Base-by-base conservation (phyloP, 2,329 filamentous ascomycete genomes). In the Pseudocercospora fijiensis region DNA sequence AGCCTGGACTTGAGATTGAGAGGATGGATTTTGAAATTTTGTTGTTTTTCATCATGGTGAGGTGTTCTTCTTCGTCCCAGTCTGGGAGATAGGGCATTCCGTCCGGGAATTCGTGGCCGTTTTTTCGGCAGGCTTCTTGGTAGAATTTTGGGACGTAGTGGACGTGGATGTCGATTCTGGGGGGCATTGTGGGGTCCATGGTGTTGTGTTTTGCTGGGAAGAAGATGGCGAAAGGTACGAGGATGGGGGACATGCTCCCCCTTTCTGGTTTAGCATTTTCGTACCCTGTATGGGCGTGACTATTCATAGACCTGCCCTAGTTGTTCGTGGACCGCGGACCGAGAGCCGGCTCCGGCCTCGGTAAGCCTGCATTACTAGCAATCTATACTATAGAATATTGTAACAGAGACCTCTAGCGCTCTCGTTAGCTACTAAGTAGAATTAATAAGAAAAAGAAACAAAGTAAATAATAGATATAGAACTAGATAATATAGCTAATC, bases 1-100 rank as follows among this genome's bases (percentile, higher is more conserved):
- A 83, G 13, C 84, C 84, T 0, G 85, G 85, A 0, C 81, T 81
- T 4, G 80, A 83, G 70, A 86, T 81, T 68, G 81, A 84, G 10
- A 87, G 73, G 37, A 86, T 82, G 10, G 82, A 82, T 68, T 81
- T 84, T 5, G 72, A 72, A 63, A 87, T 83, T 65, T 80, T 79
- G 63, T 79, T 70, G 0, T 75, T 70, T 49, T 79, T 69, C 84
- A 86, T 86, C 67, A 85, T 75, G 0, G 74, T 72, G 2, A 86
- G 76, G 65, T 86, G 83, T 16, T 69, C 67, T 62, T 80, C 75
- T 11, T 73, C 65, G 47, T 74, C 79, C 84, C 84, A 86, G 59
- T 72, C 64, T 3, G 74, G 74, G 1, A 75, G 62, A 45, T 67
- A 67, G 9, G 82, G 81, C 82, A 84, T 84, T 43, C 82, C 82